These are phyloP conservation scores for Penicillium thymicola DNA, from an alignment of 2,329 filamentous ascomycete genomes.

Conservation along the genomic window DNA sequence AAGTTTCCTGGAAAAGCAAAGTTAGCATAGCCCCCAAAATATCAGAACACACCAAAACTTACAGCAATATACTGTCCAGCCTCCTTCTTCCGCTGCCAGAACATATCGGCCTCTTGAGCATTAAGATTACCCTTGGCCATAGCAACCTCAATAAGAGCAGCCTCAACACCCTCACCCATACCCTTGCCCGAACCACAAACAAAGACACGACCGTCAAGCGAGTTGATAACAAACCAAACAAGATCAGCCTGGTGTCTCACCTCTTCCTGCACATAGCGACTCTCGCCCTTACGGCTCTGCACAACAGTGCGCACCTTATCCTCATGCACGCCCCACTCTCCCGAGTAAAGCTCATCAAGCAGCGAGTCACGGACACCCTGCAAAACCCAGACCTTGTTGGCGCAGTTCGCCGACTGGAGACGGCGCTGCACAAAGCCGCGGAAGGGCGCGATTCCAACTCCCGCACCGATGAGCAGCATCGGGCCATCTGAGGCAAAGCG, in stretches of 20 bases:
- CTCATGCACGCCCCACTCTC: slow-evolving; percentile 93
- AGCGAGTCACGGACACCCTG: slow-evolving; percentile 92
- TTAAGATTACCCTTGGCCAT: slow-evolving; percentile 90
- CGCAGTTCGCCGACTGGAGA: slow-evolving; percentile 89
- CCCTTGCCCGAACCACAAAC: slow-evolving; percentile 93
- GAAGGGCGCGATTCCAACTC: slow-evolving; percentile 96
- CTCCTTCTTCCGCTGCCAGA: slow-evolving; percentile 89
- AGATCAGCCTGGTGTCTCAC: slow-evolving; percentile 86
- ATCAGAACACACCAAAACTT: slow-evolving; percentile 21
- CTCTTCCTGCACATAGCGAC: slow-evolving; percentile 94
- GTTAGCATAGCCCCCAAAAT: not conserved
- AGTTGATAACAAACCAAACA: slow-evolving; percentile 98
- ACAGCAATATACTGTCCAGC: slow-evolving; percentile 92
- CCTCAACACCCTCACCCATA: slow-evolving; percentile 95
- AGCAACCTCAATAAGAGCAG: slow-evolving; percentile 80
- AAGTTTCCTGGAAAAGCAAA: slow-evolving; percentile 31
- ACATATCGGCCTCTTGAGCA: slow-evolving; percentile 74
- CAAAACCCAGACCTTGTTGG: slow-evolving; percentile 96
- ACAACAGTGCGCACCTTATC: slow-evolving; percentile 80
- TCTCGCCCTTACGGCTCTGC: slow-evolving; percentile 70
- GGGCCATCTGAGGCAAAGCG: slow-evolving; percentile 92
- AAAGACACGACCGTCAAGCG: slow-evolving; percentile 91
- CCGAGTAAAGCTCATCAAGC: slow-evolving; percentile 92
- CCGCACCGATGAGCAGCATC: slow-evolving; percentile 95
- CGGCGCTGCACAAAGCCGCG: slow-evolving; percentile 94